Percentiles rank a stretch among this genome's conserved stretches.
Evolutionary conservation across 2,329 filamentous ascomycete species (phyloP).

Genomic region (Alternaria sp.): DNA sequence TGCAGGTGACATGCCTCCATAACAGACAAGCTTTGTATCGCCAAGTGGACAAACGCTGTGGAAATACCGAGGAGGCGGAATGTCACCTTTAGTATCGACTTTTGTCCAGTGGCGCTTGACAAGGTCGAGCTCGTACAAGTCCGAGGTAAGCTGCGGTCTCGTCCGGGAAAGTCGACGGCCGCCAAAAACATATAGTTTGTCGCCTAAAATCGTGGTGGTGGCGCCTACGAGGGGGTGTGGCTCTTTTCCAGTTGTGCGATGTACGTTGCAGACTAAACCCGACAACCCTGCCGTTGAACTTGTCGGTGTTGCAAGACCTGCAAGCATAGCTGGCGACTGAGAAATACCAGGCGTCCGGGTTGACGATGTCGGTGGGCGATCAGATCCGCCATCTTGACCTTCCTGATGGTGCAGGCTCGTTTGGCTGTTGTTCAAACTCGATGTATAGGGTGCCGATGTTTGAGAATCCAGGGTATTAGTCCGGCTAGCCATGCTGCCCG

Average conservation of each 20-base stretch:
- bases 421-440: constrained; percentile 57
- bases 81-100: constrained; percentile 80
- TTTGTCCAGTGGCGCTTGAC: constrained; percentile 93
- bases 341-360: constrained; percentile 56
- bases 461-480: constrained; percentile 59
- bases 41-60: constrained; percentile 94
- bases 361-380: constrained; percentile 46
- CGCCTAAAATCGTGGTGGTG: constrained; percentile 91
- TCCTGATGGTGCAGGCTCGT: constrained; percentile 57
- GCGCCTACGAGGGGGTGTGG: constrained; percentile 92
- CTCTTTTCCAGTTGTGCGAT: constrained; percentile 87
- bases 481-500: constrained; percentile 56
- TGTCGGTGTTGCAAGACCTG: constrained; percentile 50
- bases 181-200: constrained; percentile 97
- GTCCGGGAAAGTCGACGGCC: constrained; percentile 86
- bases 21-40: constrained; percentile 96
- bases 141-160: constrained; percentile 83
- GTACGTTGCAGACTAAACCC: constrained; percentile 73
- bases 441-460: constrained; percentile 54
- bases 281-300: constrained; percentile 68
- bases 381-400: constrained; percentile 53
- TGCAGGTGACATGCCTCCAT: constrained; percentile 95
- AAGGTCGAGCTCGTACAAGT: constrained; percentile 92
- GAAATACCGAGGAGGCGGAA: constrained; percentile 92
- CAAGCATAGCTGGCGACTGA: constrained; percentile 54